Percentiles rank a stretch among this genome's conserved stretches.
Conservation (phyloP, 176 grass and related monocot species). For the Zoysia pacifica region DNA sequence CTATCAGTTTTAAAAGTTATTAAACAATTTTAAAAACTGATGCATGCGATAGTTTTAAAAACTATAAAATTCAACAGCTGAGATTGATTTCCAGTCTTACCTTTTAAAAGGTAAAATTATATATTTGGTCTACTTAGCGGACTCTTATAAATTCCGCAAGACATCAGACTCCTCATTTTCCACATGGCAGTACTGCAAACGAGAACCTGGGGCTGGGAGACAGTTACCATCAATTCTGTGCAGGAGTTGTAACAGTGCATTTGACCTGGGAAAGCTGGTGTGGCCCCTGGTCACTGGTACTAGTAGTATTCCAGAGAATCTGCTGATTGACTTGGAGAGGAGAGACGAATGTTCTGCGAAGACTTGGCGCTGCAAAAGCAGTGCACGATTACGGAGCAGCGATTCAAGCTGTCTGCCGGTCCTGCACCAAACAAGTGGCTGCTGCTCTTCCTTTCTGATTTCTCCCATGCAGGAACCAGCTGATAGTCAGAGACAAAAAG, state of each 20-base stretch:
- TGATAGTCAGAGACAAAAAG: slow-evolving; percentile 10
- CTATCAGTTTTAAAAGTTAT: too few relatives aligned
- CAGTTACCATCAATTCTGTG: background rate
- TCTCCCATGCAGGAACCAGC: slow-evolving; percentile 6
- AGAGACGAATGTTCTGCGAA: slow-evolving; percentile 16
- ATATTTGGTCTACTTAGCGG: background rate
- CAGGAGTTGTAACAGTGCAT: slow-evolving; percentile 37
- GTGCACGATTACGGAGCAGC: slow-evolving; percentile 39
- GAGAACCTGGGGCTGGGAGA: background rate
- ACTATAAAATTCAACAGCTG: too few relatives aligned
- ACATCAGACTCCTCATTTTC: slow-evolving; percentile 6
- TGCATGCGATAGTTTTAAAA: too few relatives aligned
- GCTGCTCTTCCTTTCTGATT: background rate
- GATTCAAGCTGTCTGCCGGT: slow-evolving; percentile 42
- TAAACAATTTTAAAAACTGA: too few relatives aligned
- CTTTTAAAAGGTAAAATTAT: too few relatives aligned
- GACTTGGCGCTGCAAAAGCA: slow-evolving; percentile 32
- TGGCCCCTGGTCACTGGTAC: slow-evolving; percentile 9
- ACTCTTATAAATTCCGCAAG: slow-evolving; percentile 4
- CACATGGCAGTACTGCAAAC: slow-evolving; percentile 20
- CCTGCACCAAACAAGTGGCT: slow-evolving; percentile 38
- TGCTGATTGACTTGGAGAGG: slow-evolving; percentile 30
- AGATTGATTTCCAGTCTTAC: too few relatives aligned
- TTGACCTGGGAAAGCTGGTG: slow-evolving; percentile 36
- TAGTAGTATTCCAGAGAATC: slow-evolving; percentile 40